These are phyloP conservation scores for Phyllostachys edulis DNA, from an alignment of 176 grass and related monocot genomes.

Conservation along the genomic window DNA sequence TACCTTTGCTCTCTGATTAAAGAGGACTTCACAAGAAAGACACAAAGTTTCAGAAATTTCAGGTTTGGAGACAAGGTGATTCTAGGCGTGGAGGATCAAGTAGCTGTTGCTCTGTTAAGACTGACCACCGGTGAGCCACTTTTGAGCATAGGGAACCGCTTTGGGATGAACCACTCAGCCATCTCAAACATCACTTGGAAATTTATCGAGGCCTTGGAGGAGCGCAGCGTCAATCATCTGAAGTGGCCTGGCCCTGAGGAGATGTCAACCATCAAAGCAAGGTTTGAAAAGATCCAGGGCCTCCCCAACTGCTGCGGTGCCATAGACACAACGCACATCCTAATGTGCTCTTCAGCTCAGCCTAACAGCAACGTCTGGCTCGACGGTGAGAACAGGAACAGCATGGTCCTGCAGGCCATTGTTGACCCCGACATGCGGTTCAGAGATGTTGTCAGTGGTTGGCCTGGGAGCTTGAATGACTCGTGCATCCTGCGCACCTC, in stretches of 20 bases:
- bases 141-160: slow-evolving; percentile 61
- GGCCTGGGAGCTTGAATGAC: slow-evolving; percentile 84
- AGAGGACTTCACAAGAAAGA: slow-evolving; percentile 52
- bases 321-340: slow-evolving; percentile 80
- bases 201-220: slow-evolving; percentile 89
- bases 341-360: slow-evolving; percentile 73
- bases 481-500: slow-evolving; percentile 68
- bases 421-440: slow-evolving; percentile 84
- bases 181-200: slow-evolving; percentile 93
- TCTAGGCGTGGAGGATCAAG: slow-evolving; percentile 74
- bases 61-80: slow-evolving; percentile 57
- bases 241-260: slow-evolving; percentile 74
- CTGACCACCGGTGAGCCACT: slow-evolving; percentile 78
- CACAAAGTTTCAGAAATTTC: slow-evolving; percentile 59
- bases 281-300: slow-evolving; percentile 64
- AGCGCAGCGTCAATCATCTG: slow-evolving; percentile 50
- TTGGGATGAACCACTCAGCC: slow-evolving; percentile 85
- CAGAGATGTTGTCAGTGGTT: slow-evolving; percentile 81
- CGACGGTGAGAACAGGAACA: slow-evolving; percentile 74
- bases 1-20: slow-evolving; percentile 70
- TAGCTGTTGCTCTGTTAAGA: slow-evolving; percentile 78
- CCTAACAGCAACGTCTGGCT: slow-evolving; percentile 83
- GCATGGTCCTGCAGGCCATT: slow-evolving; percentile 86
- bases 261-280: slow-evolving; percentile 57
- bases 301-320: slow-evolving; percentile 86